These are phyloP conservation scores for Arabidopsis suecica DNA, from an alignment of 345 rosid species.

Conservation along the genomic window DNA sequence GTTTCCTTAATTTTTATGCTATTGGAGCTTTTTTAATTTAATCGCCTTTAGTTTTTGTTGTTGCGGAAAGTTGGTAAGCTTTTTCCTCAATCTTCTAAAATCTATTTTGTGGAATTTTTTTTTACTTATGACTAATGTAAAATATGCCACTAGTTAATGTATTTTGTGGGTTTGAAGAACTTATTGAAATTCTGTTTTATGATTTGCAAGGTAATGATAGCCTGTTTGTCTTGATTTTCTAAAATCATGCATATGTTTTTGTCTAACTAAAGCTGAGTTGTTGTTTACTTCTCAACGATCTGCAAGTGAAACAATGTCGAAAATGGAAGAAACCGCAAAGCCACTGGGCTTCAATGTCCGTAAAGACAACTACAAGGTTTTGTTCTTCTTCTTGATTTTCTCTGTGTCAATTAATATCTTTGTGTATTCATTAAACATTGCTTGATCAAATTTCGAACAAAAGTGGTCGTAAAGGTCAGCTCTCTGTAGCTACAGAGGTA, in stretches of 20 bases:
- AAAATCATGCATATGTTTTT: background rate
- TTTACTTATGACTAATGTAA: too few species aligned
- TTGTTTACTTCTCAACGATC: conserved; percentile 30
- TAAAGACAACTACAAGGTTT: conserved; percentile 86
- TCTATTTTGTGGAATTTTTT: too few species aligned
- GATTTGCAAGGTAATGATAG: too few species aligned
- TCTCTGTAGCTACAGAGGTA: conserved; percentile 94
- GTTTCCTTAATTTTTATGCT: too few species aligned
- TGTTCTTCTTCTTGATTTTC: conserved; percentile 4
- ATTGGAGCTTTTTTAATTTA: too few species aligned
- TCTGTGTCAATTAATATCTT: background rate
- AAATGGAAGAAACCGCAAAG: conserved; percentile 95
- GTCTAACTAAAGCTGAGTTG: too few species aligned
- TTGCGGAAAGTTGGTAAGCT: too few species aligned
- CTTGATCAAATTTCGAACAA: conserved; percentile 48
- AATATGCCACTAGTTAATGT: too few species aligned
- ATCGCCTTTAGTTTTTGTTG: too few species aligned
- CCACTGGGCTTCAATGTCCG: conserved; percentile 91
- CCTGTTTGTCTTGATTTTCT: background rate
- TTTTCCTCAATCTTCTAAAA: too few species aligned
- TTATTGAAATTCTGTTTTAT: too few species aligned
- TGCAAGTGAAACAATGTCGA: conserved; percentile 48
- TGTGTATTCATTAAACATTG: conserved; percentile 15
- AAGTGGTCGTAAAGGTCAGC: conserved; percentile 95
- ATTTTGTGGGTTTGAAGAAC: too few species aligned